Base-by-base conservation (phyloP, 2,329 filamentous ascomycete species). In the Botrytis porri region DNA sequence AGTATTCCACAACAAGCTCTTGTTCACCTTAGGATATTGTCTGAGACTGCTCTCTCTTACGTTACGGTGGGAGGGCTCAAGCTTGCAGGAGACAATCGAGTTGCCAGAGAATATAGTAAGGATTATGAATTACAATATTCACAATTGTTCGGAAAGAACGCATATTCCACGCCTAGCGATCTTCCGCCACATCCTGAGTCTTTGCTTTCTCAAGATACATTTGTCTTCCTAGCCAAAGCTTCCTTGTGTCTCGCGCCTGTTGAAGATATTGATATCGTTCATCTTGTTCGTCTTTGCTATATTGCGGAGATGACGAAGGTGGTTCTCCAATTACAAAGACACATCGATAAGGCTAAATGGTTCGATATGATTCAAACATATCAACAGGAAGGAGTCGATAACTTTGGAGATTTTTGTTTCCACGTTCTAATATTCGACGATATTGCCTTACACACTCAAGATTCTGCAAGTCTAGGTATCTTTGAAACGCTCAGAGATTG, bases 271-370 rank as follows among this genome's bases (percentile, higher is more conserved):
- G 93, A 97, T 72, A 89, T 97, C 60, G 88, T 91, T 59, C 92
- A 97, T 81, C 82, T 98, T 69, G 83, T 98, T 67, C 90, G 92
- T 54, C 85, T 98, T 63, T 98, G 94, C 83, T 98, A 97, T 80
- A 86, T 97, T 72, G 93, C 93, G 4, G 96, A 99, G 82, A 89
- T 99, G 73, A 89, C 97, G 74, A 97, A 97, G 83, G 90, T 94
- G 9, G 87, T 94, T 25, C 80, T 89, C 22, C 85, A 87, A 12
- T 88, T 88, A 80, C 84, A 85, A 37, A 85, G 85, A 66, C 88
- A 88, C 78, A 85, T 89, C 64, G 84, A 87, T 0, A 80, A 83
- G 5, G 82, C 83, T 9, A 83, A 81, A 70, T 90, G 86, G 85
- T 79, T 87, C n/a, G 69, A 72, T 25, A 77, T 78, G 74, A 75